A percentile compares a stretch with the other conserved stretches of the same genome.
Conservation (phyloP, 139 green algal genomes). For the Dunaliella sp. region DNA sequence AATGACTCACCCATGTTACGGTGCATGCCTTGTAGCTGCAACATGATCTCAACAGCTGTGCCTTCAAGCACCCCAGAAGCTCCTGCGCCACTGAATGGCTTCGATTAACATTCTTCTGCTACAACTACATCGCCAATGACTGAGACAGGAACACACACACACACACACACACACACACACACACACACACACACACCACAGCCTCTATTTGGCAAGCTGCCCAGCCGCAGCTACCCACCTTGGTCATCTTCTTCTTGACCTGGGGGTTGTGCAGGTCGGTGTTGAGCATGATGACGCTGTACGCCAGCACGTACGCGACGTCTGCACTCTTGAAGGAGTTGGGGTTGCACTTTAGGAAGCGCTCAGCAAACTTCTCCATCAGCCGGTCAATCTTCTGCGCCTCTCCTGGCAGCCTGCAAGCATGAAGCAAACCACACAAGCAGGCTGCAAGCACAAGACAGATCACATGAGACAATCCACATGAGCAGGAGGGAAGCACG, state of each 20-base stretch:
- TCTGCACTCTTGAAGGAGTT: slow-evolving; percentile 89
- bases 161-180: too few species aligned
- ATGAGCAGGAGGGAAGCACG: too few species aligned
- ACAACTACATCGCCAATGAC: not conserved
- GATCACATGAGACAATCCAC: too few species aligned
- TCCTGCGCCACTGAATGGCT: too few species aligned
- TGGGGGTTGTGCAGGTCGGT: slow-evolving; percentile 97
- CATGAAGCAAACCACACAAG: too few species aligned
- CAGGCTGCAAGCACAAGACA: too few species aligned
- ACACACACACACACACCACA: too few species aligned
- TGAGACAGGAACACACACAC: not conserved
- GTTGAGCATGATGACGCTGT: slow-evolving; percentile 99
- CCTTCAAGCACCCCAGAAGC: too few species aligned
- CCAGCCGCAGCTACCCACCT: slow-evolving; percentile 6
- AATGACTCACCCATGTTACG: too few species aligned
- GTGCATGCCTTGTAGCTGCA: too few species aligned
- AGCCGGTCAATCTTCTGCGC: slow-evolving; percentile 99
- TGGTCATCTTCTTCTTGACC: slow-evolving; percentile 70
- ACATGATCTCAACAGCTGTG: too few species aligned
- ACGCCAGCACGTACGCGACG: slow-evolving; percentile 97
- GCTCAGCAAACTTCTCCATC: slow-evolving; percentile 99
- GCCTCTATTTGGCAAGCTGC: too few species aligned
- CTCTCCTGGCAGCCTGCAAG: slow-evolving; percentile 87
- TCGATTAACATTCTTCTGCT: not conserved
- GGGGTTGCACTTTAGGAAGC: slow-evolving; percentile 90